These are phyloP conservation scores for Chalciporus chontae DNA, from an alignment of 768 basidiomycete genomes.

Conservation along the genomic window DNA sequence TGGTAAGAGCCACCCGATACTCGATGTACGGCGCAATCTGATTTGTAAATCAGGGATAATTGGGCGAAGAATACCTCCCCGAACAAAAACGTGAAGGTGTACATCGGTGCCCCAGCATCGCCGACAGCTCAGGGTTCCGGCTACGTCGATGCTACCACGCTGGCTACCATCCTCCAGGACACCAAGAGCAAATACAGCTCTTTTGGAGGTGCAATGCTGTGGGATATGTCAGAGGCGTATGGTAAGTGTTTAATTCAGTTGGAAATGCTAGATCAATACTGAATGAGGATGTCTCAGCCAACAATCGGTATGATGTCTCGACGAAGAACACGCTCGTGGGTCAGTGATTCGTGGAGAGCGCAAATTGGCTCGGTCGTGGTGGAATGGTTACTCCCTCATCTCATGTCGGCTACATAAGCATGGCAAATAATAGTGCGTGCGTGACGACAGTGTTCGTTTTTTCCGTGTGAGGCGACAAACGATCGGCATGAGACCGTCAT, in stretches of 20 bases:
- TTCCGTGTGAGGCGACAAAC: no score
- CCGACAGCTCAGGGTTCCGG: constrained; percentile 41
- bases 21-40: no score
- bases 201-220: constrained; percentile 43
- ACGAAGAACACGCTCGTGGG: constrained; percentile 51
- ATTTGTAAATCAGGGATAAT: constrained; percentile 23
- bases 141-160: constrained; percentile 35
- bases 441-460: no score
- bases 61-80: constrained; percentile 45
- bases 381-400: no score
- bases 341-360: no score
- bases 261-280: background rate
- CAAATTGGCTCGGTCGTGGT: no score
- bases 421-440: no score
- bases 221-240: constrained; percentile 46
- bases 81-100: constrained; percentile 47
- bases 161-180: constrained; percentile 33
- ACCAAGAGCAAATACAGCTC: constrained; percentile 37
- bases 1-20: constrained; percentile 23
- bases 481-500: no score
- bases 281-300: constrained; percentile 33
- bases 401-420: no score
- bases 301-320: constrained; percentile 54
- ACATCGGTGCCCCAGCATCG: constrained; percentile 47
- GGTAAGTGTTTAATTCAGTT: constrained; percentile 23